These are phyloP conservation scores for Cryptomeria japonica DNA, from an alignment of 75 land plant genomes.

Conservation along the genomic window DNA sequence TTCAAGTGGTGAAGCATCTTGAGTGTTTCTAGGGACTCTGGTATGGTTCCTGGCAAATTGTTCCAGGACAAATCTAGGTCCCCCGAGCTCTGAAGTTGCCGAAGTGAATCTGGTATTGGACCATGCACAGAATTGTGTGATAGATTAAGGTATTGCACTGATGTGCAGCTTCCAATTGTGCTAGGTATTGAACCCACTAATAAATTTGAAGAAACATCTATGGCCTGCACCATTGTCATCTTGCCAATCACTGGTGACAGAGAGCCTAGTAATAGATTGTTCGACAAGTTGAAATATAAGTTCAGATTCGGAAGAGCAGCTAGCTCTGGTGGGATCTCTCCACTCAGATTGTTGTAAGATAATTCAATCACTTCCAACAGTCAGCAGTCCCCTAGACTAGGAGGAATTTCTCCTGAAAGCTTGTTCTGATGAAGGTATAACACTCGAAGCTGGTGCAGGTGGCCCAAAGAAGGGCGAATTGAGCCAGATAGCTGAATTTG, in stretches of 20 bases:
- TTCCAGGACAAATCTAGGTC: slow-evolving; percentile 33
- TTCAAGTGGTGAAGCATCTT: slow-evolving; percentile 17
- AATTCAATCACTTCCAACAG: slow-evolving; percentile 46
- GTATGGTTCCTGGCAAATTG: slow-evolving; percentile 38
- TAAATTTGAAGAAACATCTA: slow-evolving; percentile 26
- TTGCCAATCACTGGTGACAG: not conserved
- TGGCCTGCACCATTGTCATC: not conserved
- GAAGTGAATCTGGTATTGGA: slow-evolving; percentile 23
- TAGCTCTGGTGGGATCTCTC: slow-evolving; percentile 41
- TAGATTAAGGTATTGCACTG: slow-evolving; percentile 20
- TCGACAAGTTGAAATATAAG: not conserved
- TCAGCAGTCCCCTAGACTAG: slow-evolving; percentile 30
- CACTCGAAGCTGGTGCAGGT: slow-evolving; percentile 8
- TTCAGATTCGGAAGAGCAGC: not conserved
- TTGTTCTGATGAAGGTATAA: slow-evolving; percentile 67
- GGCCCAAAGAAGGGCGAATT: slow-evolving; percentile 39
- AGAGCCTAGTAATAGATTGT: not conserved
- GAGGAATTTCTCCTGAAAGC: slow-evolving; percentile 68
- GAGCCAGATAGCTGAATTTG: slow-evolving; percentile 49
- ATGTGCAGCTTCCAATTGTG: slow-evolving; percentile 16
- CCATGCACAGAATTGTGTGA: slow-evolving; percentile 34
- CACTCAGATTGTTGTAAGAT: slow-evolving; percentile 59
- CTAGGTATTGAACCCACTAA: slow-evolving; percentile 32
- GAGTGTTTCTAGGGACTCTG: slow-evolving; percentile 20
- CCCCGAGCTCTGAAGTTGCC: slow-evolving; percentile 14